A percentile compares a stretch with the other conserved stretches of the same genome.
These are phyloP conservation scores for Oleoguttula mirabilis DNA, from an alignment of 495 filamentous ascomycete genomes.

Conservation along the genomic window DNA sequence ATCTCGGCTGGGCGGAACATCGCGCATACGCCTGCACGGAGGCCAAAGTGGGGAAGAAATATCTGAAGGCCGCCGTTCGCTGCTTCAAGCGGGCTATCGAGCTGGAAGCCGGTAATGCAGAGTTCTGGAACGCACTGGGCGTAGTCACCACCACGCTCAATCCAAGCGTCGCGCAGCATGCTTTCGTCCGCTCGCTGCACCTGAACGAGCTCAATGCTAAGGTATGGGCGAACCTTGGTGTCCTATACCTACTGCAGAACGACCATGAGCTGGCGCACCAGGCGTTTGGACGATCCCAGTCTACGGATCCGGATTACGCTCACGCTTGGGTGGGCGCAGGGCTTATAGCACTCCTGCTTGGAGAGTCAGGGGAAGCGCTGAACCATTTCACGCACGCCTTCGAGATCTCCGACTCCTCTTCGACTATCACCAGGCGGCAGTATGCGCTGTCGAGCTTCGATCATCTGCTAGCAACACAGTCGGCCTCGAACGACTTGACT, in stretches of 20 bases:
- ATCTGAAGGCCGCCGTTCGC: conserved; percentile 68
- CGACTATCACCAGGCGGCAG: conserved; percentile 56
- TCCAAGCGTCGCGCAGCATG: conserved; percentile 80
- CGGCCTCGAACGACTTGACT: conserved; percentile 47
- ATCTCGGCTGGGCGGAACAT: conserved; percentile 88
- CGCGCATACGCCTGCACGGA: conserved; percentile 52
- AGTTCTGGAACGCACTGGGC: conserved; percentile 96
- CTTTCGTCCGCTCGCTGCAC: conserved; percentile 82
- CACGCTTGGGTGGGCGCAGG: conserved; percentile 93
- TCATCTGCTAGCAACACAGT: conserved; percentile 45
- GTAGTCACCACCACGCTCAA: conserved; percentile 77
- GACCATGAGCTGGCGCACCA: conserved; percentile 75
- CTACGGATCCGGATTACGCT: conserved; percentile 81
- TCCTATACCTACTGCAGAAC: conserved; percentile 71
- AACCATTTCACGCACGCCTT: conserved; percentile 89
- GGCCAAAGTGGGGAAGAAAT: conserved; percentile 41
- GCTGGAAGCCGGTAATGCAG: conserved; percentile 82
- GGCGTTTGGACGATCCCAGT: conserved; percentile 82
- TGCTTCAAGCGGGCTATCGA: conserved; percentile 98
- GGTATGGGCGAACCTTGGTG: conserved; percentile 82
- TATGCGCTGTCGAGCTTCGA: conserved; percentile 74
- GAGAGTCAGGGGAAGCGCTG: conserved; percentile 61
- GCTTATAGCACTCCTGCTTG: conserved; percentile 62
- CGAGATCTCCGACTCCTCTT: conserved; percentile 72
- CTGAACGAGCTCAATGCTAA: conserved; percentile 78